A percentile compares a stretch with the other conserved stretches of the same genome.
Conservation (phyloP, 305 asterid species). For the Fraxinus baroniana region DNA sequence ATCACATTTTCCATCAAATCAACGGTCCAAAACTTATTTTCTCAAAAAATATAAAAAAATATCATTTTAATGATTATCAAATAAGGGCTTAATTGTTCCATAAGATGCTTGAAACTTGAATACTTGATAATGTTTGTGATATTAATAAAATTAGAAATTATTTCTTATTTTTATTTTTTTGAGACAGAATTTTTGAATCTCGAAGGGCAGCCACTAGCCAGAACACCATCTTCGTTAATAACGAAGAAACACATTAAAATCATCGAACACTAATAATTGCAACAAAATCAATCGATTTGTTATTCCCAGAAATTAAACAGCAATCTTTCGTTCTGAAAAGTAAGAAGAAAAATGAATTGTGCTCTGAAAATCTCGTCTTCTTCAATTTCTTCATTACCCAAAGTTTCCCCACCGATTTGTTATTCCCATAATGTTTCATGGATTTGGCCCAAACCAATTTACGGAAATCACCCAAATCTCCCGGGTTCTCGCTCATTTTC, state of each 20-base stretch:
- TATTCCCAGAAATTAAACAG: not conserved
- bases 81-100: not conserved
- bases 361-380: constrained; percentile 34
- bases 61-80: too few species aligned
- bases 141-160: not conserved
- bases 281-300: not conserved
- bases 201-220: not conserved
- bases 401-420: constrained; percentile 19
- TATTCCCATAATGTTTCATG: constrained; percentile 23
- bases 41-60: too few species aligned
- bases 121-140: not conserved
- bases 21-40: too few species aligned
- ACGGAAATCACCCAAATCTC: constrained; percentile 25
- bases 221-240: not conserved
- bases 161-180: too few species aligned
- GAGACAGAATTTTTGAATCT: not conserved
- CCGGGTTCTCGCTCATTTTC: constrained; percentile 23
- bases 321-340: not conserved
- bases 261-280: not conserved
- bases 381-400: constrained; percentile 31
- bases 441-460: constrained; percentile 23
- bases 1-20: too few species aligned
- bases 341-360: constrained; percentile 32
- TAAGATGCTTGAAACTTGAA: not conserved
- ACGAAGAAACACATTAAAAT: not conserved